phyloP scores from a whole-genome alignment of 1,139 yeast genomes.

The Sugiyamaella pinicola region DNA sequence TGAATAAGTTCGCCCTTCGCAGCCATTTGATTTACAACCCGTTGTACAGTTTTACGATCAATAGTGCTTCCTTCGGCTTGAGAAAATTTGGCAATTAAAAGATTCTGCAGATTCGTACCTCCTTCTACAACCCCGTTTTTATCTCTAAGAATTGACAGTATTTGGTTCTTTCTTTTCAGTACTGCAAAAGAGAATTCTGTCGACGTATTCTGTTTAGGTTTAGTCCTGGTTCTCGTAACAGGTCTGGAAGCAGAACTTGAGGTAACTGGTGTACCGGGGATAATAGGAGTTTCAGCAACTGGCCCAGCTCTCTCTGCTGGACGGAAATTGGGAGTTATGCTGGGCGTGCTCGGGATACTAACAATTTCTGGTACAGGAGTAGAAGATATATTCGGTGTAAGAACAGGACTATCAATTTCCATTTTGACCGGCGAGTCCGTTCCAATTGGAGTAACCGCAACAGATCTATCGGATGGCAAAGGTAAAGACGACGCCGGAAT shows the following conservation, averaged over 20 bases:
- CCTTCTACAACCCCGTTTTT: conserved; percentile 42
- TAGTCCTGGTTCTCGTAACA: not conserved
- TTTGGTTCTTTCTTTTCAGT: conserved; percentile 39
- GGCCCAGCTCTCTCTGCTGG: conserved; percentile 1
- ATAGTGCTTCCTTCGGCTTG: conserved; percentile 33
- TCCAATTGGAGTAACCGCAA: not conserved
- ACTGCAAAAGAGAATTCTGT: conserved; percentile 39
- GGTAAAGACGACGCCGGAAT: too few relatives aligned
- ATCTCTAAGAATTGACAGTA: conserved; percentile 39
- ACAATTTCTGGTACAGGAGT: conserved; percentile 3
- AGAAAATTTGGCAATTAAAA: conserved; percentile 32
- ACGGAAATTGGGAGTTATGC: not conserved
- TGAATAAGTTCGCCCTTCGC: conserved; percentile 33
- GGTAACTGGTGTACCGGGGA: too few relatives aligned
- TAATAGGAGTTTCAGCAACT: not conserved
- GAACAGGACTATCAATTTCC: conserved; percentile 1
- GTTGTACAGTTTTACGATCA: conserved; percentile 42
- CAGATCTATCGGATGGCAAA: too few relatives aligned
- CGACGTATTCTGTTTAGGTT: not conserved
- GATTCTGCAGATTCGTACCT: conserved; percentile 33
- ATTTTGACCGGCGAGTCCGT: not conserved
- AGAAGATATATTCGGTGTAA: not conserved
- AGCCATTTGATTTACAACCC: conserved; percentile 20
- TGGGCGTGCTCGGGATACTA: conserved; percentile 1
- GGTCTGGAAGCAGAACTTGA: not conserved